Conservation (phyloP, 768 basidiomycete genomes). For the Fistulinella prunicolor region DNA sequence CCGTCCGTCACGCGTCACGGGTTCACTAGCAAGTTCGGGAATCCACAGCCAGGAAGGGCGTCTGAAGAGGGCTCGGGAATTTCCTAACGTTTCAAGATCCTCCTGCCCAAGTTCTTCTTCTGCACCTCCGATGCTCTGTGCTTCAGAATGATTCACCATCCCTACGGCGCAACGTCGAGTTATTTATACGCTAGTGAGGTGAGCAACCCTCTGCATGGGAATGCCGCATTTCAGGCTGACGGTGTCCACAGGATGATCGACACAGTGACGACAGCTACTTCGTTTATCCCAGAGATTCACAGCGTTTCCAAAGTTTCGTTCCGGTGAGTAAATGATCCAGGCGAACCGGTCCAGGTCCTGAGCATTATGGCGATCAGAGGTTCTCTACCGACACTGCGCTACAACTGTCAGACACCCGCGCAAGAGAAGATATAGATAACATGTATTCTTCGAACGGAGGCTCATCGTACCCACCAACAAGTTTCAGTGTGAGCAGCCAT, state of each 20-base stretch:
- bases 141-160: slow-evolving; percentile 30
- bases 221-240: background rate
- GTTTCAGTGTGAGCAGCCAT: slow-evolving; percentile 14
- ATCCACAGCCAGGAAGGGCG: background rate
- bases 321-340: slow-evolving; percentile 16
- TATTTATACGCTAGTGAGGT: slow-evolving; percentile 27
- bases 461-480: slow-evolving; percentile 6
- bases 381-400: slow-evolving; percentile 24
- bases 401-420: slow-evolving; percentile 8
- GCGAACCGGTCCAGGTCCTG: background rate
- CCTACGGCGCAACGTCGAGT: slow-evolving; percentile 27
- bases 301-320: slow-evolving; percentile 26
- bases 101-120: slow-evolving; percentile 4
- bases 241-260: slow-evolving; percentile 12
- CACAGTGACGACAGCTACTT: background rate
- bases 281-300: slow-evolving; percentile 4
- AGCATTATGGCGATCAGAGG: slow-evolving; percentile 15
- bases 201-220: background rate
- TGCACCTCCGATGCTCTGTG: slow-evolving; percentile 16
- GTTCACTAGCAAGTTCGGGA: slow-evolving; percentile 3
- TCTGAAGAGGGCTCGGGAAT: background rate
- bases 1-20: background rate
- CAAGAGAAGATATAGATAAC: slow-evolving; percentile 8
- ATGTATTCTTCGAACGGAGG: slow-evolving; percentile 4
- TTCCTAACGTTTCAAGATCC: slow-evolving; percentile 1